Base-by-base conservation (phyloP, 2,329 filamentous ascomycete genomes). In the Neurospora sp. region DNA sequence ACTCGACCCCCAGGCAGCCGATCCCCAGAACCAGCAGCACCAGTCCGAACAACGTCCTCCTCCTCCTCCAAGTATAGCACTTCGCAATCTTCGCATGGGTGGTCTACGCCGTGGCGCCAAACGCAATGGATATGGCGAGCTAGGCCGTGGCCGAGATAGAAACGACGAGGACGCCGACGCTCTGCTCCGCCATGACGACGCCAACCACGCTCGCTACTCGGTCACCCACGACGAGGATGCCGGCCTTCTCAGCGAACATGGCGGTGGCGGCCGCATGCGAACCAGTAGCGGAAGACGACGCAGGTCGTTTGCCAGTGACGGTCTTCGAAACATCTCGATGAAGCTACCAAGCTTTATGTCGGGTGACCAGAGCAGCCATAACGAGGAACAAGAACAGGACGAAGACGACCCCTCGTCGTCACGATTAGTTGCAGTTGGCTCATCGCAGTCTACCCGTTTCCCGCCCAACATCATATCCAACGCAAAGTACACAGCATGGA, bases 401-500 rank as follows among this genome's bases (percentile, higher is more conserved):
- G 84, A 88, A 6, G 84, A 88, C 72, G 88, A 90, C 75, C 87
- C 91, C 4, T 89, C 89, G 6, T 85, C 92, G 1, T 91, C 92
- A 37, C 88, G 95, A 69, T 87, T 87, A 67, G 87, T 97, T 38
- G 84, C 88, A 2, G 92, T 97, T 68, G 95, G 93, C 70, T 89
- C 90, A 66, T 78, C 82, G 38, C 94, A 97, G 77, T 80, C 88
- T 37, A 84, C 89, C 67, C 89, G 91, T 74, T 98, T 95, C 79
- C 95, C 96, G 10, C 88, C 92, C 8, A 99, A 99, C 80, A 87
- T 93, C 70, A 88, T 99, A 67, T 98, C 95, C 41, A 98, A 99
- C 79, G 95, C 96, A 69, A 99, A 98, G 84, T 99, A 99, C 80
- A 98, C 95, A 38, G 89, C 94, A 1, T 91, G 94, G 83, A 97